Conservation (phyloP, 1,139 yeast species). For the Nakaseomyces delphensis region DNA sequence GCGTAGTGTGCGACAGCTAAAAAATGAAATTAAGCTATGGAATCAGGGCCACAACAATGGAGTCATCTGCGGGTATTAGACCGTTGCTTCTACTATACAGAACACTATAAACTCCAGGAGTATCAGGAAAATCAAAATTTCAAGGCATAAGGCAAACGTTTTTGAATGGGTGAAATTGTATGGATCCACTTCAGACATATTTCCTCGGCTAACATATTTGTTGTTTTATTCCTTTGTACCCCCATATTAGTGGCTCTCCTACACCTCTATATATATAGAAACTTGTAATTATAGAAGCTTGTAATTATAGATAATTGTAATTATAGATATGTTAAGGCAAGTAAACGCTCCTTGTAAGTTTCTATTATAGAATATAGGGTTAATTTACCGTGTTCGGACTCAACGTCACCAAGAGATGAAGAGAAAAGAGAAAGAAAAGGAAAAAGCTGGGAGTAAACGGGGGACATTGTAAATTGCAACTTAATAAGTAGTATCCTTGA, state of each 20-base stretch:
- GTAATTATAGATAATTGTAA: too few species aligned
- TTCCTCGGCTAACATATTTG: neutral
- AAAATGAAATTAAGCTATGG: too few species aligned
- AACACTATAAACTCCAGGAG: conserved; percentile 1
- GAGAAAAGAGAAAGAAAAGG: neutral
- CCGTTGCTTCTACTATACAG: conserved; percentile 1
- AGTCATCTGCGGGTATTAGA: neutral
- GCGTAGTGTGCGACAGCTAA: too few species aligned
- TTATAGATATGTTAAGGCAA: too few species aligned
- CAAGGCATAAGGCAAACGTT: neutral
- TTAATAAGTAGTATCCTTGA: too few species aligned
- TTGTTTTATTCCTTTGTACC: too few species aligned
- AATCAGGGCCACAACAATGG: too few species aligned
- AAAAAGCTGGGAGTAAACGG: neutral
- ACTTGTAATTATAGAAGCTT: too few species aligned
- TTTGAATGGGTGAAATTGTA: neutral
- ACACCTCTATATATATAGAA: too few species aligned
- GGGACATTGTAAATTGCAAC: neutral
- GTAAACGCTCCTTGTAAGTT: too few species aligned
- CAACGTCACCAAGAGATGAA: neutral
- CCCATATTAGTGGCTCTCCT: too few species aligned
- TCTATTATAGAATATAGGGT: neutral
- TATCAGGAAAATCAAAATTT: neutral
- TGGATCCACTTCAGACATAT: neutral
- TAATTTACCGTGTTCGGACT: neutral